Evolutionary conservation across 768 basidiomycete genomes (phyloP).

Genomic region (Russula virescens): DNA sequence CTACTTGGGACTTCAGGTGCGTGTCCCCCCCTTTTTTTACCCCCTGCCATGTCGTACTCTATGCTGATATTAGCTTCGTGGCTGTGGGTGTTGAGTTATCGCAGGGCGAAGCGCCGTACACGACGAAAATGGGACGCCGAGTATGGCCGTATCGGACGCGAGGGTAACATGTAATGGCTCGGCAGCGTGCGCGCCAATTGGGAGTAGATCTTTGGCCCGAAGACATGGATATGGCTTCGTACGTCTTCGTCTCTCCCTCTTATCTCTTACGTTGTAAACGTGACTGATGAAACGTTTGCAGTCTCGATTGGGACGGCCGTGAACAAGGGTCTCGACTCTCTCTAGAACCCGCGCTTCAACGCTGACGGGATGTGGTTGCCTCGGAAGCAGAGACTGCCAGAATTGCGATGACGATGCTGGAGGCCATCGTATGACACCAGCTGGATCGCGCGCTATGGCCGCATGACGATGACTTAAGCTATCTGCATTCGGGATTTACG

Average conservation of each 20-base stretch:
- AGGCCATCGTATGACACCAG: constrained; percentile 20
- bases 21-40: constrained; percentile 25
- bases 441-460: too few species aligned
- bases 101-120: constrained; percentile 46
- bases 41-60: too few species aligned
- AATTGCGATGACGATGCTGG: constrained; percentile 39
- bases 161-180: constrained; percentile 86
- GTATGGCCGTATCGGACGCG: constrained; percentile 70
- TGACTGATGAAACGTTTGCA: constrained; percentile 18
- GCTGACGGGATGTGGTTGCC: constrained; percentile 57
- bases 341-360: constrained; percentile 70
- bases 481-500: too few species aligned
- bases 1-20: constrained; percentile 52
- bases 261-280: too few species aligned
- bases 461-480: not conserved
- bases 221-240: constrained; percentile 72
- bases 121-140: constrained; percentile 61
- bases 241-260: constrained; percentile 33
- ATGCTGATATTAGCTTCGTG: not conserved
- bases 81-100: not conserved
- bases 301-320: constrained; percentile 47
- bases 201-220: constrained; percentile 77
- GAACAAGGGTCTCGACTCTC: constrained; percentile 58
- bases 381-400: constrained; percentile 65
- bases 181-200: constrained; percentile 60